Conservation (phyloP, 2,329 filamentous ascomycete species). For the Fusarium coicis region DNA sequence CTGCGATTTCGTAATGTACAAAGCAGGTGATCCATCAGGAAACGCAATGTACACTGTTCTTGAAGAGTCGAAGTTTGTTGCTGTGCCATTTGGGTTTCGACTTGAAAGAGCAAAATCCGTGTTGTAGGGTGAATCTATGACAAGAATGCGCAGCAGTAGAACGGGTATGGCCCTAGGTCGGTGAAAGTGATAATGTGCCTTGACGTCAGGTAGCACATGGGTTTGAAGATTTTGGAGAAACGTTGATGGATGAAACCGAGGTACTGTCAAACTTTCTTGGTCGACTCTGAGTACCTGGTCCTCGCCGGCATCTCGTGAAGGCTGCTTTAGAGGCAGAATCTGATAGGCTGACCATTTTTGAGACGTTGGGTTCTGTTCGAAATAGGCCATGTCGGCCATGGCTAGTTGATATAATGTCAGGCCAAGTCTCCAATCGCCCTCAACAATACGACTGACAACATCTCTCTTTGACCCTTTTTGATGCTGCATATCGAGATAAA, state of each 20-base stretch:
- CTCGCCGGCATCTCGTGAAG: constrained; percentile 51
- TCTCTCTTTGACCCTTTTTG: constrained; percentile 71
- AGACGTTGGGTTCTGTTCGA: constrained; percentile 72
- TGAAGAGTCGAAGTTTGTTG: constrained; percentile 68
- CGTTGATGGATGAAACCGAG: constrained; percentile 82
- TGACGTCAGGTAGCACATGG: constrained; percentile 80
- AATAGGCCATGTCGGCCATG: constrained; percentile 74
- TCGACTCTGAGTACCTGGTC: constrained; percentile 56
- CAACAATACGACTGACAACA: constrained; percentile 70
- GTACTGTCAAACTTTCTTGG: constrained; percentile 62
- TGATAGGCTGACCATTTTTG: constrained; percentile 73
- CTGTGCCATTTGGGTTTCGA: constrained; percentile 45
- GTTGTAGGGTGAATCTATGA: constrained; percentile 84
- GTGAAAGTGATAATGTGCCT: constrained; percentile 84
- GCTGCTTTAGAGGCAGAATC: constrained; percentile 63
- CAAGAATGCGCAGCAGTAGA: constrained; percentile 80
- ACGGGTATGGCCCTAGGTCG: constrained; percentile 76
- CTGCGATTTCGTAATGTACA: constrained; percentile 72
- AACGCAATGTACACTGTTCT: constrained; percentile 84
- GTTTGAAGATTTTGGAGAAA: constrained; percentile 81
- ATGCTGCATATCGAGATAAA: constrained; percentile 70
- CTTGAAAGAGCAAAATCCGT: constrained; percentile 61
- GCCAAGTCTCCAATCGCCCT: constrained; percentile 76
- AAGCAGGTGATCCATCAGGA: constrained; percentile 79
- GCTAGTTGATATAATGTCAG: constrained; percentile 74